Conservation (phyloP, 441 rosid genomes). For the Eutrema salsugineum region DNA sequence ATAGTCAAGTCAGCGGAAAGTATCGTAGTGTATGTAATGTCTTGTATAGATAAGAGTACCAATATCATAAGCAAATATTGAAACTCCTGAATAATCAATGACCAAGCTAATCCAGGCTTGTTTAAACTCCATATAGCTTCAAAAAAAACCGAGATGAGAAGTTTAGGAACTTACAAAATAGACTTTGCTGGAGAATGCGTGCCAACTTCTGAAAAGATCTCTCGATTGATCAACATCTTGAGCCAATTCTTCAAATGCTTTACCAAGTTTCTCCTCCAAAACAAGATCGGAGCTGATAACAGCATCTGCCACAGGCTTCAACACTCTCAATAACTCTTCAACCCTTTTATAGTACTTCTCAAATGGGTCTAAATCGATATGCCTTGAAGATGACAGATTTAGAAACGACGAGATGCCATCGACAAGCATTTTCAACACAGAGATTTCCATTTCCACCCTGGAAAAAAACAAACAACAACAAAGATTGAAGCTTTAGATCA, state of each 20-base stretch:
- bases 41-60: background rate
- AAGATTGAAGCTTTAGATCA: background rate
- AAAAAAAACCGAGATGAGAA: background rate
- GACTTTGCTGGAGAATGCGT: slow-evolving; percentile 74
- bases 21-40: background rate
- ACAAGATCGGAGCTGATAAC: slow-evolving; percentile 52
- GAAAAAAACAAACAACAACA: slow-evolving; percentile 16
- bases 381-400: slow-evolving; percentile 53
- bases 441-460: slow-evolving; percentile 79
- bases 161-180: slow-evolving; percentile 64
- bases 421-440: slow-evolving; percentile 61
- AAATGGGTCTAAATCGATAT: slow-evolving; percentile 57
- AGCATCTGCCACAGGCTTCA: slow-evolving; percentile 72
- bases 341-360: slow-evolving; percentile 62
- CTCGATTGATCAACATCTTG: slow-evolving; percentile 64
- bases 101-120: background rate
- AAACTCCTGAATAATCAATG: background rate
- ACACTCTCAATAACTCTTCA: slow-evolving; percentile 67
- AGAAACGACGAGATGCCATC: slow-evolving; percentile 62
- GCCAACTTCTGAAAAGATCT: slow-evolving; percentile 70
- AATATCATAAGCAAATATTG: background rate
- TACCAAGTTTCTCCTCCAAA: slow-evolving; percentile 53
- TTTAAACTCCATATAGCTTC: background rate
- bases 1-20: background rate
- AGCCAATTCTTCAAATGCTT: slow-evolving; percentile 58